Percentiles rank a stretch among this genome's conserved stretches.
phyloP scores from a whole-genome alignment of 306 rosid genomes.

The Ceratonia siliqua region DNA sequence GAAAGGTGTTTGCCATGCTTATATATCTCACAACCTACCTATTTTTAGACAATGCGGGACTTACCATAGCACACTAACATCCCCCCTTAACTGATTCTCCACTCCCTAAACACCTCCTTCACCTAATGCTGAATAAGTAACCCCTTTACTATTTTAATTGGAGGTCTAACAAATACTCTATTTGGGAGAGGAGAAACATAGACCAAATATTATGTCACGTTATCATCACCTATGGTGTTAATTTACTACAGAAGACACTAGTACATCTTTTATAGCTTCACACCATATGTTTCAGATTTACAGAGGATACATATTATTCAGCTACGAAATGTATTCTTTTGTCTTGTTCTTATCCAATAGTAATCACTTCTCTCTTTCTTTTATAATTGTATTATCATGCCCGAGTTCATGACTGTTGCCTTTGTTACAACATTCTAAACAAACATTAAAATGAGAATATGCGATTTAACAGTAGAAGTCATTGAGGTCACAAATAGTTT shows the following conservation, averaged over 20 bases:
- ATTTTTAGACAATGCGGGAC: no score
- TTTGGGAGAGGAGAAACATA: not conserved
- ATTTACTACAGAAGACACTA: not conserved
- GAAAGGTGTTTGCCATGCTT: no score
- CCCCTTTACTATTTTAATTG: no score
- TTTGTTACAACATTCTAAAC: conserved; percentile 10
- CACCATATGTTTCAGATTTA: not conserved
- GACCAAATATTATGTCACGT: not conserved
- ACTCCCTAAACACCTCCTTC: no score
- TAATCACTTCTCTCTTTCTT: not conserved
- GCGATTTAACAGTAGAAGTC: conserved; percentile 11
- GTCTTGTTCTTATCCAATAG: not conserved
- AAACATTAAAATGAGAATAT: conserved; percentile 14
- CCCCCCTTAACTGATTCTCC: no score
- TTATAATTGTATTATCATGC: not conserved
- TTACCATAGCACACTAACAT: no score
- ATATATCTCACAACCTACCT: no score
- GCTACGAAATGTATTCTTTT: not conserved
- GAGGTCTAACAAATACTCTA: no score
- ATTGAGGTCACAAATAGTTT: not conserved
- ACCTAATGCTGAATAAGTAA: no score
- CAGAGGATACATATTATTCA: not conserved
- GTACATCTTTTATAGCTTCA: not conserved
- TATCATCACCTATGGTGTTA: not conserved
- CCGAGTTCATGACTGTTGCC: not conserved